Conservation (phyloP, 176 grass and related monocot genomes). For the Carex parvula region DNA sequence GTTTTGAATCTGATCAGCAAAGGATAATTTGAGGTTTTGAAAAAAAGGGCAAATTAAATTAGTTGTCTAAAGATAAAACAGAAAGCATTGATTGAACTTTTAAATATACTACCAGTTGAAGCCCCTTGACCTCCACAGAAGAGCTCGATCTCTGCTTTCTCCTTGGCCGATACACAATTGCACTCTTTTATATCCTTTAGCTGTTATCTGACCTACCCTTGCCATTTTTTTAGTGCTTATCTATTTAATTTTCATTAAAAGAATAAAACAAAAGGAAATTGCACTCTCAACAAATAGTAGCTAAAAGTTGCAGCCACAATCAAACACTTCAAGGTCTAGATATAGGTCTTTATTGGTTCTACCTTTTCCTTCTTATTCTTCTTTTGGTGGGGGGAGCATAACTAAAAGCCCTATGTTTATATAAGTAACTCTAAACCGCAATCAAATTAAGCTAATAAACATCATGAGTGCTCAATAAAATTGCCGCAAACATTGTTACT, state of each 20-base stretch:
- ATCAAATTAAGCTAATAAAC: too few relatives aligned
- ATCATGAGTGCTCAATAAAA: neutral
- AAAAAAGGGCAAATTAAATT: neutral
- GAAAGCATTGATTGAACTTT: neutral
- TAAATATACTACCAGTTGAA: conserved; percentile 62
- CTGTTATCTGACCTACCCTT: conserved; percentile 71
- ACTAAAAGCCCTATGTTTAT: neutral
- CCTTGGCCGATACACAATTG: conserved; percentile 63
- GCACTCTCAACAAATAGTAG: neutral
- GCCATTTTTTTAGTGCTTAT: conserved; percentile 63
- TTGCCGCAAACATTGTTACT: neutral
- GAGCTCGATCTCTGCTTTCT: conserved; percentile 47
- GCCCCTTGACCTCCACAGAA: conserved; percentile 49
- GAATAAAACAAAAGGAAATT: neutral
- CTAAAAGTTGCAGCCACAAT: neutral
- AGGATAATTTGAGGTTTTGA: neutral
- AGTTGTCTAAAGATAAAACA: neutral
- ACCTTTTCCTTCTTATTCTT: neutral
- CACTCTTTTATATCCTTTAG: conserved; percentile 83
- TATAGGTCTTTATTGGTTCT: neutral
- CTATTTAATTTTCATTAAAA: conserved; percentile 44
- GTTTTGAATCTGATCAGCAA: neutral
- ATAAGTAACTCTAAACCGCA: neutral
- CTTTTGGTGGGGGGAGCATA: neutral
- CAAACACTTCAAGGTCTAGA: neutral